phyloP scores from a whole-genome alignment of 139 green algal species.

The Pseudopediastrum boryanum region DNA sequence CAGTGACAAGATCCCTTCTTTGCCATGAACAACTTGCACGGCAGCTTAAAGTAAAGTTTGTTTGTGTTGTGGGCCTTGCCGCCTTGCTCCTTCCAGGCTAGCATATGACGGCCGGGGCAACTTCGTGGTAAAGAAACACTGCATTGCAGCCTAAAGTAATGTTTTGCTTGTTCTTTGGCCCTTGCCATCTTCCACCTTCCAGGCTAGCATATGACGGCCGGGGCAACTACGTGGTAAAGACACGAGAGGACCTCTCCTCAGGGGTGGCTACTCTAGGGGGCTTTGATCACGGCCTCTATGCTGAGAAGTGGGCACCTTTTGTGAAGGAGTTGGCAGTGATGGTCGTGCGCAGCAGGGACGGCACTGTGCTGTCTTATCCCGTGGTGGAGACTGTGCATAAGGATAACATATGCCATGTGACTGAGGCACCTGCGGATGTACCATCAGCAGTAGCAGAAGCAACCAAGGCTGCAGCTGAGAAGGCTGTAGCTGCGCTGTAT shows the following conservation, averaged over 20 bases:
- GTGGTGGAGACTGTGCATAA: conserved; percentile 95
- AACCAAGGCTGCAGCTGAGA: conserved; percentile 72
- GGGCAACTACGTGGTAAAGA: conserved; percentile 87
- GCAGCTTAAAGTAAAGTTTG: no score
- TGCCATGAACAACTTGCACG: no score
- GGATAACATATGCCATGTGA: conserved; percentile 94
- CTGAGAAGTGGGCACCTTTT: conserved; percentile 93
- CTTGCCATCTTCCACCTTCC: no score
- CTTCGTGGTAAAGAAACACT: conserved; percentile 79
- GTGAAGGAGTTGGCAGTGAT: conserved; percentile 82
- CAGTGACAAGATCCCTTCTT: no score
- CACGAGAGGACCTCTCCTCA: conserved; percentile 51
- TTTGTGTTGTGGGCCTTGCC: no score
- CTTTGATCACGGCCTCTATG: conserved; percentile 85
- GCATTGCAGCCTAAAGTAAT: no score
- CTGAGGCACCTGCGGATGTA: conserved; percentile 84
- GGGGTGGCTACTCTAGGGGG: conserved; percentile 79
- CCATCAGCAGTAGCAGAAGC: conserved; percentile 45
- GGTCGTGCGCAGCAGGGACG: conserved; percentile 61
- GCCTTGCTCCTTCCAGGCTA: conserved; percentile 60
- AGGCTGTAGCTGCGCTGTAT: conserved; percentile 75
- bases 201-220: conserved; percentile 93
- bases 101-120: conserved; percentile 97
- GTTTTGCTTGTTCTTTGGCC: no score
- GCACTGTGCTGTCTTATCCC: conserved; percentile 74